phyloP scores from a whole-genome alignment of 2,329 filamentous ascomycete genomes.

The Pyrenophora graminea region DNA sequence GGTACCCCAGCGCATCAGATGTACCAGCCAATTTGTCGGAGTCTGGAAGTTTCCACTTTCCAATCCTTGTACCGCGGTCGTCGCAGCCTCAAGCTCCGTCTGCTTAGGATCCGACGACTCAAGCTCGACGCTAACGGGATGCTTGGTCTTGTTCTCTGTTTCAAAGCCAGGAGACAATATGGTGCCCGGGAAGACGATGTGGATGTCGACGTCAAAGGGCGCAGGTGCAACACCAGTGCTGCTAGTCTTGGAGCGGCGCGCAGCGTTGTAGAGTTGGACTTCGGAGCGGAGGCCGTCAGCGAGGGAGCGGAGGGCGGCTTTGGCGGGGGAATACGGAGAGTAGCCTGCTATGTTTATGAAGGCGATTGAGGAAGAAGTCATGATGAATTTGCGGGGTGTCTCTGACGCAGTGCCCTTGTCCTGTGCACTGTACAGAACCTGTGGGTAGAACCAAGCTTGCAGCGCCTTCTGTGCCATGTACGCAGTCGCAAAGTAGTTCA shows the following conservation, averaged over 20 bases:
- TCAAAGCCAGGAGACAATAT: slow-evolving; percentile 78
- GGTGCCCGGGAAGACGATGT: slow-evolving; percentile 81
- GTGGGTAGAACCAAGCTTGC: slow-evolving; percentile 68
- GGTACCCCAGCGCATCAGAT: slow-evolving; percentile 68
- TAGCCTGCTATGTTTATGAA: slow-evolving; percentile 84
- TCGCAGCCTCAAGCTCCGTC: slow-evolving; percentile 77
- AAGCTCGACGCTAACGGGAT: slow-evolving; percentile 74
- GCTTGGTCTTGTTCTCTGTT: slow-evolving; percentile 78
- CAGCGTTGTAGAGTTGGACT: slow-evolving; percentile 79
- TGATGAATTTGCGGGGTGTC: slow-evolving; percentile 75
- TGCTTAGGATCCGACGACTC: slow-evolving; percentile 84
- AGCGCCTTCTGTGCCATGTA: slow-evolving; percentile 85
- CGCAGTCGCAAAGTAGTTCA: slow-evolving; percentile 85
- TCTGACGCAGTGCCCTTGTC: slow-evolving; percentile 18
- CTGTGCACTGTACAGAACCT: slow-evolving; percentile 45
- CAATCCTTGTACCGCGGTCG: slow-evolving; percentile 63
- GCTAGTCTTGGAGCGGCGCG: slow-evolving; percentile 45
- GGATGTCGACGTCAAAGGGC: slow-evolving; percentile 73
- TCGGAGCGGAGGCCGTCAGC: slow-evolving; percentile 85
- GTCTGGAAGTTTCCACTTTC: slow-evolving; percentile 82
- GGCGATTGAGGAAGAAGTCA: slow-evolving; percentile 78
- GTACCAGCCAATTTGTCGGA: slow-evolving; percentile 68
- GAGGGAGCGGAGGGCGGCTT: slow-evolving; percentile 81
- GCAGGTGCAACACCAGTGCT: slow-evolving; percentile 46
- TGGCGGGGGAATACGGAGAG: slow-evolving; percentile 78